Base-by-base conservation (phyloP, 2,329 filamentous ascomycete genomes). In the Arthrinium puccinioides region DNA sequence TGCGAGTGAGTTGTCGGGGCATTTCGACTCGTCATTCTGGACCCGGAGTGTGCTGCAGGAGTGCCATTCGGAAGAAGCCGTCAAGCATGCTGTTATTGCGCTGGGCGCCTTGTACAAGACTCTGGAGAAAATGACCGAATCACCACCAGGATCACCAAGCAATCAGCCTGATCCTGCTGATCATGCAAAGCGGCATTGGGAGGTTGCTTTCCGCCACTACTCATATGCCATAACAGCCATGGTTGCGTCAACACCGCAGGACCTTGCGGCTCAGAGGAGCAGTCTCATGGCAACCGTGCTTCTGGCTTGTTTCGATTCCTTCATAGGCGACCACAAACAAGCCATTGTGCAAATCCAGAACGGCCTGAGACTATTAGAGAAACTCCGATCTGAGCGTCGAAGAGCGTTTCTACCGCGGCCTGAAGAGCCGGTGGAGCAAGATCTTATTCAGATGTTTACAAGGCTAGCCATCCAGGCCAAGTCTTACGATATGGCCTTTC, bases 11-110 rank as follows among this genome's bases (percentile, higher is more conserved):
- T 61, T 84, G 6, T 81, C 79, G 0, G 79, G 80, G 10, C 83
- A 79, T 52, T 84, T 84, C 43, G 75, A 82, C 50, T 74, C 70
- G 15, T 64, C 70, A 2, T 84, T 84, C 50, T 84, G 79, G 79
- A 77, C 69, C 1, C 64, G 69, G 29, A 70, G 72, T 23, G 77
- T 84, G 2, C 55, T 83, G 9, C 74, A 78, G 46, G 76, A 79
- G 53, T 82, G 76, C 36, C 76, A 83, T 45, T 64, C 67, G 1
- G 74, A 81, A 49, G 61, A 70, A 10, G 69, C 78, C 19, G 76
- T 84, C 41, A 72, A 74, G 10, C 76, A 83, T 53, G 76, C 79
- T 9, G 77, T 84, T 9, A 68, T 83, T 18, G 80, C 79, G 6
- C 61, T 84, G 7, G 79, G 78, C 13, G 77, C 78, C 4, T 59